Evolutionary conservation across 352 stramenopile species (phyloP), one percentile per base, ranked within the genome.

Genomic region (Globisporangium emineosum): DNA sequence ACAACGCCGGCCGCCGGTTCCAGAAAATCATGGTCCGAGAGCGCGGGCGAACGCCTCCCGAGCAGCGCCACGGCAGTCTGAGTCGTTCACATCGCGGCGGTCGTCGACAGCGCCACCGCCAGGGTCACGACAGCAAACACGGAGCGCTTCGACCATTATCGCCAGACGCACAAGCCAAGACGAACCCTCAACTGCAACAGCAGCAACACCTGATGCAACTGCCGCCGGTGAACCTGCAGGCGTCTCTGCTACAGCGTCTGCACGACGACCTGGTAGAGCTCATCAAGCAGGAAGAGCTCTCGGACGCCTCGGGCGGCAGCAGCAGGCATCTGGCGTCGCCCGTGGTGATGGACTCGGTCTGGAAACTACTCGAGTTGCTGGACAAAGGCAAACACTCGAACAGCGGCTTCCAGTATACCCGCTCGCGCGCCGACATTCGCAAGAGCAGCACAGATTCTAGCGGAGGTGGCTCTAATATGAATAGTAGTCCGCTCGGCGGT

Each of bases 221-320:
- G 4, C 57, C 64, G 25, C 47, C 43, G 4, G 50, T 59, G 27
- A 58, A 67, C 9, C 59, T 52, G 7, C 57, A 53, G 33, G 25
- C 62, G 32, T 35, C 66, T 1, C 21, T 86, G 27, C 27, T 86
- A 10, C 72, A 85, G 30, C 74, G 73, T 0, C 63, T 88, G 35
- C 80, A 89, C 27, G 57, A 75, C 5, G 65, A 81, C 40, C 60
- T 89, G 1, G 73, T 83, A 1, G 75, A 86, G 65, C 66, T 88
- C 15, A 76, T 89, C 52, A 84, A 88, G 33, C 72, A 74, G 32
- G 77, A 90, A 8, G 62, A 62, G 23, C 19, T 51, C 43, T 47
- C 62, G 55, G 47, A 61, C 3, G 15, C 51, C 17, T 33, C 51
- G 12, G 9, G 51, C 9, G 40, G 21, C 30, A 58, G 25, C 17